A percentile compares a stretch with the other conserved stretches of the same genome.
Evolutionary conservation across 139 green algal genomes (phyloP).

Genomic region (Tetraselmis striata): DNA sequence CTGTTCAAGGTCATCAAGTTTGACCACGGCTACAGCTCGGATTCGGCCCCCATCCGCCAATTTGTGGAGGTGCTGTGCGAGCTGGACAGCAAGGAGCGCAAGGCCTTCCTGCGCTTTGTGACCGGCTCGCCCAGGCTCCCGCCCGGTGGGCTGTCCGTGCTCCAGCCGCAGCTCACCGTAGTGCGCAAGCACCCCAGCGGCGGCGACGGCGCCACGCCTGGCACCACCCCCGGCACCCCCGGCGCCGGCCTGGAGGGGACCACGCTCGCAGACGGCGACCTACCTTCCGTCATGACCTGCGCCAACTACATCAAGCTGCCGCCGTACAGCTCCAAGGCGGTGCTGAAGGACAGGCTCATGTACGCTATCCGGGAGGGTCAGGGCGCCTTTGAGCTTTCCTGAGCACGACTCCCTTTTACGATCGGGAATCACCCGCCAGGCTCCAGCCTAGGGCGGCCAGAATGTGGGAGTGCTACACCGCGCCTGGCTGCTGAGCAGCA

Average conservation of each 20-base stretch:
- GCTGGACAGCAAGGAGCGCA: constrained; percentile 76
- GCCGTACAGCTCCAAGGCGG: constrained; percentile 84
- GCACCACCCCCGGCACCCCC: constrained; percentile 16
- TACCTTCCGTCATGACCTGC: constrained; percentile 98
- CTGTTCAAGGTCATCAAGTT: constrained; percentile 87
- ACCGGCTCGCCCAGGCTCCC: constrained; percentile 90
- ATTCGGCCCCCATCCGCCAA: constrained; percentile 30
- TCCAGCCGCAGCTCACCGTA: constrained; percentile 91
- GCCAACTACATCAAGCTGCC: constrained; percentile 99
- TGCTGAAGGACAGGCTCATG: constrained; percentile 74
- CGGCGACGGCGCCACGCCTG: constrained; percentile 19
- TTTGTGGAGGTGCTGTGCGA: constrained; percentile 85
- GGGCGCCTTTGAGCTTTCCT: constrained; percentile 92
- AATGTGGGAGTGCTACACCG: no score
- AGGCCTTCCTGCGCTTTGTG: constrained; percentile 93
- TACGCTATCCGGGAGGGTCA: constrained; percentile 89
- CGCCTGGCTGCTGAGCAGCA: no score
- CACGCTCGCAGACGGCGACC: constrained; percentile 64
- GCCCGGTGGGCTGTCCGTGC: constrained; percentile 78
- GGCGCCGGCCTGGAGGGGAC: constrained; percentile 11
- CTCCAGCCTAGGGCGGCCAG: no score
- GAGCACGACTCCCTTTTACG: no score
- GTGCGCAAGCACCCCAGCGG: constrained; percentile 79
- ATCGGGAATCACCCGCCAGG: no score
- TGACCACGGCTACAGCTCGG: constrained; percentile 86